Base-by-base conservation (phyloP, 805 yeast genomes). In the Yamadazyma philogaea region DNA sequence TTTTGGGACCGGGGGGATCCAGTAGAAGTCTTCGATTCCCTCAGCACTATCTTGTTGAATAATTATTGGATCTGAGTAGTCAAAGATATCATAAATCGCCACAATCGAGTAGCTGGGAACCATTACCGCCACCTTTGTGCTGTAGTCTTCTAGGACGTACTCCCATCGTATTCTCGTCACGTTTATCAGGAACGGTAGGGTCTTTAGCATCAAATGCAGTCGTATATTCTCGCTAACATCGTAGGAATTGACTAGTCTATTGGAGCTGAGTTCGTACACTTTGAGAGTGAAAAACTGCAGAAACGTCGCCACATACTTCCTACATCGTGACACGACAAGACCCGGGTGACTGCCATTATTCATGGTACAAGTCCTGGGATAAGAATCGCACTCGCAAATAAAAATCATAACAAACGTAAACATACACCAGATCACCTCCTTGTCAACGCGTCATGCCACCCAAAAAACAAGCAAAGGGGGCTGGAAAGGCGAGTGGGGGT, bases 91-190 rank as follows among this genome's bases (percentile, higher is more conserved):
- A 33, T 57, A 52, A 6, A 67, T 50, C 6, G 62, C 36, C 14
- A 64, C 37, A 16, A 54, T 36, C 1, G 56, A 40, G 32, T 48
- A 40, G 18, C 47, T 47, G 10, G 47, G 58, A 2, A 60, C 44
- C 6, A 58, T 44, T 4, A 62, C 44, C 0, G 66, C 74, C n/a
- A 68, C 24, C 43, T 68, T 69, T 18, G 64, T 48, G 22, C 58
- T 48, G 6, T 20, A 30, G 16, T 24, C 21, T 4, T 19, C 37
- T 12, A 24, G n/a, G 2, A 40, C 30, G 15, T 31, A 12, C 37
- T 46, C 53, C 50, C 53, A 46, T 42, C 37, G 45, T 34, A 46
- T 38, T 30, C 22, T 42, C 2, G 18, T 19, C 17, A 34, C 7
- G 5, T 21, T 19, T 3, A 35, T n/a, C 12, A 16, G 26, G 30